These are phyloP conservation scores for Trichoderma parareesei DNA, from an alignment of 495 filamentous ascomycete genomes.

Conservation along the genomic window DNA sequence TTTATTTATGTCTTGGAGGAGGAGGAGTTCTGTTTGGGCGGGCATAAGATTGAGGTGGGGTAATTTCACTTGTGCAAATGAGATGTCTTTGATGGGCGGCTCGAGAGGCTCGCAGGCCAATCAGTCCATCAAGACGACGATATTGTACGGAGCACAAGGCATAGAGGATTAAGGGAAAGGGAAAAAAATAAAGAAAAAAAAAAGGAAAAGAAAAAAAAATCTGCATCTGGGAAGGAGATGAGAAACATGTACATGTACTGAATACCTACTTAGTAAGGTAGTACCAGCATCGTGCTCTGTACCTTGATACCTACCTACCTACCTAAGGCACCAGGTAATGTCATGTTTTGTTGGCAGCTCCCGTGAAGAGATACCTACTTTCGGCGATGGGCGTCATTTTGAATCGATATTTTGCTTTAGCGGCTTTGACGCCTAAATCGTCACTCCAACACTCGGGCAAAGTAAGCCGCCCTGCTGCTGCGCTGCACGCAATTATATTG, in stretches of 20 bases:
- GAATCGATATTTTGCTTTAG: not conserved
- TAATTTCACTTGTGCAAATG: slow-evolving; percentile 3
- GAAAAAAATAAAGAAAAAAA: not conserved
- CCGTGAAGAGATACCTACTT: not conserved
- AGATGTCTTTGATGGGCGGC: slow-evolving; percentile 3
- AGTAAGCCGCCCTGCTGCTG: not conserved
- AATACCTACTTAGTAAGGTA: no score
- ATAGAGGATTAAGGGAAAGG: not conserved
- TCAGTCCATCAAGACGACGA: not conserved
- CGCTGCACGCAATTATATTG: slow-evolving; percentile 5
- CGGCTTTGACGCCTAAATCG: slow-evolving; percentile 8
- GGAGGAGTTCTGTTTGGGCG: not conserved
- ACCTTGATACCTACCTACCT: no score
- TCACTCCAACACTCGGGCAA: not conserved
- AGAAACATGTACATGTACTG: no score
- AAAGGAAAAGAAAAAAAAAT: no score
- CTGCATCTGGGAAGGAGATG: no score
- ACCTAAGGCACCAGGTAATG: no score
- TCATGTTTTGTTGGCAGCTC: no score
- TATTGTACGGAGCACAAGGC: not conserved
- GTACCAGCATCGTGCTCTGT: no score
- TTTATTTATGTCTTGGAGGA: not conserved
- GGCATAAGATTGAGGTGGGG: slow-evolving; percentile 8
- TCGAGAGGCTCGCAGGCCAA: not conserved
- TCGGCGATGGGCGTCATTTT: not conserved